Base-by-base conservation (phyloP, 2,329 filamentous ascomycete genomes). In the Rutstroemia sp. region DNA sequence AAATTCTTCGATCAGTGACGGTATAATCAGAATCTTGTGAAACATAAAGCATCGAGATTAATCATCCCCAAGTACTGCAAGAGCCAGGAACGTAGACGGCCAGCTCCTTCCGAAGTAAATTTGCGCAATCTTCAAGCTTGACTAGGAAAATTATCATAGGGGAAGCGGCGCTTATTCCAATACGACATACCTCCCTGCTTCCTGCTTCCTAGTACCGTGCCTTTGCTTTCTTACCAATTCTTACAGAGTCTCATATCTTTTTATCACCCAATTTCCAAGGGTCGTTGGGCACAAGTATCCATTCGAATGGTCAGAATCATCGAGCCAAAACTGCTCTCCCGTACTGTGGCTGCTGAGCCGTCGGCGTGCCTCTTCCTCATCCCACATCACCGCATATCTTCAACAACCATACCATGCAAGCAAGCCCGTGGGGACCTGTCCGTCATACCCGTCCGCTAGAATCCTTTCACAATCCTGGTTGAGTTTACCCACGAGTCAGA, bases 371-470 rank as follows among this genome's bases (percentile, higher is more conserved):
- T 12, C 21, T 6, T 48, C 42, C n/a, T 49, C 10, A 42, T 12
- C 38, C 23, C 37, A 49, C 8, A 56, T 38, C 25, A 51, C 48
- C 41, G 27, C 54, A 56, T 51, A 56, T 56, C 48, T 51, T 51
- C 48, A 45, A 46, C 39, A 55, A 27, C 9, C 12, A 46, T 14
- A n/a, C 47, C 14, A 56, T 51, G 46, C 47, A 56, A 38, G 48
- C 48, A 56, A 51, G 54, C 48, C 39, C 54, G 48, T 56, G 54
- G 54, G 48, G 48, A 52, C 23, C 54, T 56, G 54, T 52, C 54
- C 48, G 48, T 56, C 54, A 56, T 56, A 56, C 54, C 42, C 47
- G 39, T 19, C 48, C 48, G 53, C 53, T 25, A 39, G 37, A 44
- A 54, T 54, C 51, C 44, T 48, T 47, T 54, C 30, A 34, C 39